Evolutionary conservation across 495 filamentous ascomycete species (phyloP), one percentile per base, ranked within the genome.

Genomic region (Chaetomidium leptoderma): DNA sequence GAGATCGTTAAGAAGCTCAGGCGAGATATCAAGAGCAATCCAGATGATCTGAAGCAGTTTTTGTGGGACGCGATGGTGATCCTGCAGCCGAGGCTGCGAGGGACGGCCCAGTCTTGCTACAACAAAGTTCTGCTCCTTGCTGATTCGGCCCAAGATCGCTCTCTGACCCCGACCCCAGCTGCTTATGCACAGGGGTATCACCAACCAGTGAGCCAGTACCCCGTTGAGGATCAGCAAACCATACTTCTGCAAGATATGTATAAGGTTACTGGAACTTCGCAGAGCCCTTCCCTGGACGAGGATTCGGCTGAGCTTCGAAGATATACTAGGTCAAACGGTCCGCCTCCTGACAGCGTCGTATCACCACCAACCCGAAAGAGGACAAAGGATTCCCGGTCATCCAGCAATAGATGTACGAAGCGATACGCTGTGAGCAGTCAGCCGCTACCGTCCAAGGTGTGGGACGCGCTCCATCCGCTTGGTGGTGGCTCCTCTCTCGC

Each of bases 391-490:
- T 43, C 40, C 40, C 11, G 2, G 40, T 43, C 40, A 23, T 43
- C 40, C 40, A 23, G 40, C 40, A 23, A 24, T 21, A 19, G 40
- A 43, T 43, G 21, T 24, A 24, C 40, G 19, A 43, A 43, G 40
- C 40, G 40, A 43, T n/a, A 43, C n/a, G 40, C 40, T 43, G 40
- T 23, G 21, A 43, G 40, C 17, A 43, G 40, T 43, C 40, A 43
- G 40, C 40, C 40, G 40, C 40, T 13, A 19, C 40, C 21, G 40
- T 43, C 40, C 40, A n/a, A 43, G 40, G 40, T 43, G 40, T 43
- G 40, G 40, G 40, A 43, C 40, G 40, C 19, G 17, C 40, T 43
- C 40, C 40, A 43, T 43, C 40, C 40, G 40, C 40, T 43, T 43
- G 40, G 40, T 43, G 40, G 40, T 43, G 19, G 40, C 11, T 43